Percentiles rank a stretch among this genome's conserved stretches.
Evolutionary conservation across 139 green algal genomes (phyloP).

Genomic region (Eudorina sp.): DNA sequence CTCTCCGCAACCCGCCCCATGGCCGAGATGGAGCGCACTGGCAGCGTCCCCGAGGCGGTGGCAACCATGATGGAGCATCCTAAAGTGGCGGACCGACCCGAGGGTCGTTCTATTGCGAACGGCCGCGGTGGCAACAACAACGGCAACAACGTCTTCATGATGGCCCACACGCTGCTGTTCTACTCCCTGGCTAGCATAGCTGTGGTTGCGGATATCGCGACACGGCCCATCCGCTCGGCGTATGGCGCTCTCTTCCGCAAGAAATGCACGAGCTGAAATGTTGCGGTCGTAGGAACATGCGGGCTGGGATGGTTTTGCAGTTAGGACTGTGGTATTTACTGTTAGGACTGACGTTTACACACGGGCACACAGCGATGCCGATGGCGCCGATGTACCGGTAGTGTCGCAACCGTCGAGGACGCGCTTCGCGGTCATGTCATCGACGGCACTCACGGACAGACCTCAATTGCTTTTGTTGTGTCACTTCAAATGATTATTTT

Average conservation of each 20-base stretch:
- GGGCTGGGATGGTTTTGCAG: too few relatives aligned
- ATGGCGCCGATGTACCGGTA: too few relatives aligned
- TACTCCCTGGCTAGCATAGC: not conserved
- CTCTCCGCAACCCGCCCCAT: too few relatives aligned
- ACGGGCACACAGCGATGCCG: too few relatives aligned
- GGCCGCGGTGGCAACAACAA: constrained; percentile 10
- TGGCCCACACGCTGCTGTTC: not conserved
- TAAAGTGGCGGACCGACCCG: not conserved
- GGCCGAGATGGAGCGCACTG: not conserved
- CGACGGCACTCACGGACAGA: too few relatives aligned
- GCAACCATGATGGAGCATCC: constrained; percentile 8
- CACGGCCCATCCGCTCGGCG: not conserved
- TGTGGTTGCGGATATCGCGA: not conserved
- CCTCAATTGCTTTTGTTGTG: too few relatives aligned
- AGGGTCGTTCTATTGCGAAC: not conserved
- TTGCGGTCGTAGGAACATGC: too few relatives aligned
- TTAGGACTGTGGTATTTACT: too few relatives aligned
- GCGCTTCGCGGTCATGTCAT: too few relatives aligned
- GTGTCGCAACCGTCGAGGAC: too few relatives aligned
- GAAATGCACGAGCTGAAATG: not conserved
- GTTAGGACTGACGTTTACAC: too few relatives aligned
- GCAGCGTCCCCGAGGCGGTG: not conserved
- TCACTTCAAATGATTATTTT: too few relatives aligned
- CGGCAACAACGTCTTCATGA: not conserved
- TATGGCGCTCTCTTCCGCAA: not conserved